Evolutionary conservation across 2,329 filamentous ascomycete genomes (phyloP).

Genomic region (Diaporthe citri): DNA sequence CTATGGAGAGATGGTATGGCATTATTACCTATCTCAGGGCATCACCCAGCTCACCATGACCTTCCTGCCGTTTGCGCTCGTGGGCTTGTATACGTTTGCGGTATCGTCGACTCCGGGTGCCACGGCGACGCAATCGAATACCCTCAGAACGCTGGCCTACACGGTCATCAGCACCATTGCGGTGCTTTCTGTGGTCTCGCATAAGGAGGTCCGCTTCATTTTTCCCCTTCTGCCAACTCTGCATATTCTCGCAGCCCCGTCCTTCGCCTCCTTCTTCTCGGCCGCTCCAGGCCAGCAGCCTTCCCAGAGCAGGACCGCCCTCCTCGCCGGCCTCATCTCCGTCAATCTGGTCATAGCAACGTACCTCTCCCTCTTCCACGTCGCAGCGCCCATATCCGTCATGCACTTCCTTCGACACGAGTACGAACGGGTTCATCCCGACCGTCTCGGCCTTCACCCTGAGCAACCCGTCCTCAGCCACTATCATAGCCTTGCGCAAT

Average conservation of each 20-base stretch:
- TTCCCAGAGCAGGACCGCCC: constrained; percentile 58
- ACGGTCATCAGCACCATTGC: constrained; percentile 71
- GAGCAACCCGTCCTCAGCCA: constrained; percentile 35
- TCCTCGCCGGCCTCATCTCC: constrained; percentile 70
- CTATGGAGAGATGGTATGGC: constrained; percentile 90
- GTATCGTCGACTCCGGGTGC: constrained; percentile 51
- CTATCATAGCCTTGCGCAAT: constrained; percentile 44
- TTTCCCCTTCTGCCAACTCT: constrained; percentile 92
- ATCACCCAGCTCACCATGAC: constrained; percentile 89
- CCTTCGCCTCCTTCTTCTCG: constrained; percentile 74
- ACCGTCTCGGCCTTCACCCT: constrained; percentile 50
- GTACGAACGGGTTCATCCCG: constrained; percentile 71
- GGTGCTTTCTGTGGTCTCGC: constrained; percentile 82
- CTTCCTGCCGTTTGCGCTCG: constrained; percentile 79
- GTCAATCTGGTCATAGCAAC: constrained; percentile 78
- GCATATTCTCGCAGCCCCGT: constrained; percentile 81
- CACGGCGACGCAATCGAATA: constrained; percentile 54
- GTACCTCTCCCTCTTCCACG: constrained; percentile 83
- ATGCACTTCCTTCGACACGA: constrained; percentile 80
- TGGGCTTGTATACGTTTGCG: constrained; percentile 70
- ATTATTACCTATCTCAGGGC: constrained; percentile 94
- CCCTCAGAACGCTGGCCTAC: constrained; percentile 68
- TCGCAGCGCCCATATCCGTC: constrained; percentile 82
- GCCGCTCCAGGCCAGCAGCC: constrained; percentile 45
- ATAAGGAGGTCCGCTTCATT: constrained; percentile 98